phyloP scores from a whole-genome alignment of 331 rosid genomes.

The Malus hybrid region DNA sequence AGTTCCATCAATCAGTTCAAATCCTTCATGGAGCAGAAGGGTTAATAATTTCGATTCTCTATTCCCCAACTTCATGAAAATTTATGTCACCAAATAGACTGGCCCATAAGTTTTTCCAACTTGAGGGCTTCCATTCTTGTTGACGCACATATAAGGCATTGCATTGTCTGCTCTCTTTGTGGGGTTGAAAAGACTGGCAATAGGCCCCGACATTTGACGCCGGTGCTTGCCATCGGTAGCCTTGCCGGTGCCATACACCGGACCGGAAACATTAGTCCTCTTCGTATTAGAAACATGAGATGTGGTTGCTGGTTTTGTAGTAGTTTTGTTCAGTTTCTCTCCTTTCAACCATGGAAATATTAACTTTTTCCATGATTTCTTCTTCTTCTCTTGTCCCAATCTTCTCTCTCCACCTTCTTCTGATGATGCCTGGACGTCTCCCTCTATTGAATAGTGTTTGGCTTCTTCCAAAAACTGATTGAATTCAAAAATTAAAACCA shows the following conservation, averaged over 20 bases:
- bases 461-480: conserved; percentile 81
- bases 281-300: conserved; percentile 26
- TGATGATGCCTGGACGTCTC: conserved; percentile 32
- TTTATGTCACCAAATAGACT: conserved; percentile 53
- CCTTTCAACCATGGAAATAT: conserved; percentile 69
- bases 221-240: conserved; percentile 21
- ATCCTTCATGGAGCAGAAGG: conserved; percentile 7
- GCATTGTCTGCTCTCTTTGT: conserved; percentile 38
- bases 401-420: conserved; percentile 34
- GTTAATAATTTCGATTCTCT: not conserved
- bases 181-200: conserved; percentile 42
- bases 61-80: not conserved
- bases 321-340: conserved; percentile 35
- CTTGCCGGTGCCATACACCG: conserved; percentile 26
- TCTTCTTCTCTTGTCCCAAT: conserved; percentile 19
- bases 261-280: conserved; percentile 57
- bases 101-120: conserved; percentile 50
- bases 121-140: conserved; percentile 29
- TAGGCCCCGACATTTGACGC: conserved; percentile 52
- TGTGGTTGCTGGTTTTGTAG: conserved; percentile 13
- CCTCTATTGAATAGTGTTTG: conserved; percentile 35
- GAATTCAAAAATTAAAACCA: not conserved
- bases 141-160: conserved; percentile 44
- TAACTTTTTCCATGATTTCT: conserved; percentile 65
- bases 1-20: not conserved